Conservation (phyloP, 331 rosid genomes). For the Cydonia oblonga region DNA sequence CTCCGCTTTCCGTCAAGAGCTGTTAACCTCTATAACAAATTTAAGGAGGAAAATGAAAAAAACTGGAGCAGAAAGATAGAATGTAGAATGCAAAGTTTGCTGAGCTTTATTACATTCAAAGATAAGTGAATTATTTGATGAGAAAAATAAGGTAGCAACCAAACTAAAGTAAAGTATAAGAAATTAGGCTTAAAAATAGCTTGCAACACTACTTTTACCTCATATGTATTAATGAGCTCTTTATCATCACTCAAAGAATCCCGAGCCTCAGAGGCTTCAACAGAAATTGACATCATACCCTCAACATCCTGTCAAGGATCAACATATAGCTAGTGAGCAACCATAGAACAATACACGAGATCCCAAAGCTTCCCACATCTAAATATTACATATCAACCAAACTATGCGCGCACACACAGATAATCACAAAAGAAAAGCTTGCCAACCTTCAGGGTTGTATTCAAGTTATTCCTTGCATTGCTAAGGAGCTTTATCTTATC, state of each 20-base stretch:
- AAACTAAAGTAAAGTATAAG: not conserved
- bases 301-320: constrained; percentile 75
- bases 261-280: constrained; percentile 88
- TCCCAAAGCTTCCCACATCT: not conserved
- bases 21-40: constrained; percentile 61
- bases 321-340: not conserved
- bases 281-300: constrained; percentile 99
- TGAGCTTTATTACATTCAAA: not conserved
- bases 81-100: not conserved
- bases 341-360: not conserved
- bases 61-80: not conserved
- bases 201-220: constrained; percentile 39
- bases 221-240: constrained; percentile 80
- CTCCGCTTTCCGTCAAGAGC: constrained; percentile 95
- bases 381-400: not conserved
- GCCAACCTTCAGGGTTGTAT: constrained; percentile 86
- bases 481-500: constrained; percentile 98
- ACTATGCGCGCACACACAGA: not conserved
- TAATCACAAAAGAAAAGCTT: not conserved
- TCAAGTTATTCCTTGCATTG: constrained; percentile 91
- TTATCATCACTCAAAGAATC: constrained; percentile 87
- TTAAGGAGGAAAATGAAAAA: not conserved
- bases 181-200: not conserved
- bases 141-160: not conserved
- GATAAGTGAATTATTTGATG: not conserved